Evolutionary conservation across 495 filamentous ascomycete species (phyloP), one percentile per base, ranked within the genome.

Genomic region (Daldinia vernicosa): DNA sequence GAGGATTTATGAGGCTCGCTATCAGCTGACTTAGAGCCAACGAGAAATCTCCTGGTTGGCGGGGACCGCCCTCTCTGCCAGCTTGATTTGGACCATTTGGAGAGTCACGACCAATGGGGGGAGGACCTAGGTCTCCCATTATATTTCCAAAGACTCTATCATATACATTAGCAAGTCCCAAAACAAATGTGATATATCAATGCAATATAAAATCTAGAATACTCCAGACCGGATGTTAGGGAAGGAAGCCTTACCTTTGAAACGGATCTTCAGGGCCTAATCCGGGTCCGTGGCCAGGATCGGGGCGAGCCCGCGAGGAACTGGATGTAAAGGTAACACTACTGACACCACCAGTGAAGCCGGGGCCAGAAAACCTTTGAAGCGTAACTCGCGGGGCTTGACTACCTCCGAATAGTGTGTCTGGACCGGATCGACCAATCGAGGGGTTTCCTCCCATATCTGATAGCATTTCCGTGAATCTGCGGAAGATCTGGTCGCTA

Each of bases 1-100:
- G 77, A 32, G 90, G 82, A 68, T 88, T 88, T 40, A 93, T 77
- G 37, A 95, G 67, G 5, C 81, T 78, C 27, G 79, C 77, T 40
- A 92, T 69, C 14, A 84, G 68, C 17, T 83, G 78, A 17, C 79
- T 79, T 12, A 85, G 72, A 6, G 71, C 72, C 14, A 68, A 56
- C 11, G 64, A 66, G 6, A 84, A 75, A 43, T 72, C 73, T 2
- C 63, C 54, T 17, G 67, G 59, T 40, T 53, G 55, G 35, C 75
- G 63, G 28, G 19, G 52, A 45, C 62, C 74, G 4, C 70, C 73
- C 6, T 64, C 58, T 39, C 70, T 56, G 37, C 63, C 69, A n/a
- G 55, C 47, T 12, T 67, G 64, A 28, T 71, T 68, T 15, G 63
- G 6, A 17, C 67, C 40, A n/a, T 37, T 35, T 52, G 63, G 40